These are phyloP conservation scores for Grigorovia yakushimaensis DNA, from an alignment of 805 yeast genomes.

Conservation along the genomic window DNA sequence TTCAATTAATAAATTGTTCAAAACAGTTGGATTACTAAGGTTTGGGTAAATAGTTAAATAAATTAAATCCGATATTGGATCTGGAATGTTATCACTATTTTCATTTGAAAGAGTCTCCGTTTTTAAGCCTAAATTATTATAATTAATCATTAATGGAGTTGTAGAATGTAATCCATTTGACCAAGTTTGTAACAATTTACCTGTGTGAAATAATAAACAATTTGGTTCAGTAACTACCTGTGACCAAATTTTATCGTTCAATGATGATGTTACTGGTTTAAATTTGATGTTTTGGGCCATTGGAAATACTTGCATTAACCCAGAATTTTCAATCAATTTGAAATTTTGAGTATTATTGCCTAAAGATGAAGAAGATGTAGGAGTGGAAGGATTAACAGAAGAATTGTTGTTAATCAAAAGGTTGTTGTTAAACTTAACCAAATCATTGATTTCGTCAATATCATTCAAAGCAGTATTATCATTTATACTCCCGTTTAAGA, in stretches of 20 bases:
- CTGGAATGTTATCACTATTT: background rate
- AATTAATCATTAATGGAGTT: conserved; percentile 14
- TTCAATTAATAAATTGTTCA: conserved; percentile 10
- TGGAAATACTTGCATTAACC: conserved; percentile 24
- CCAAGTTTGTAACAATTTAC: conserved; percentile 11
- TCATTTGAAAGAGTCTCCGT: background rate
- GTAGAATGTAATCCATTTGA: conserved; percentile 18
- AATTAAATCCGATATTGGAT: conserved; percentile 3
- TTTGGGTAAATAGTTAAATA: conserved; percentile 18
- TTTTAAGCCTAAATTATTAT: background rate
- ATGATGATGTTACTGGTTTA: conserved; percentile 16
- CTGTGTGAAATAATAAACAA: conserved; percentile 25
- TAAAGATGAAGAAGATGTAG: background rate
- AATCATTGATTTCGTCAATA: background rate
- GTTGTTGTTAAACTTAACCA: background rate
- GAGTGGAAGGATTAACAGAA: conserved; percentile 12
- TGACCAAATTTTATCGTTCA: conserved; percentile 22
- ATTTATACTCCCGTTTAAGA: background rate
- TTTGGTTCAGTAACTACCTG: conserved; percentile 15
- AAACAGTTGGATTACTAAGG: conserved; percentile 6
- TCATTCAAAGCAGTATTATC: background rate
- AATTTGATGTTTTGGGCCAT: conserved; percentile 17
- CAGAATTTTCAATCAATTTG: conserved; percentile 4
- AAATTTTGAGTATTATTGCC: background rate
- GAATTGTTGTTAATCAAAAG: background rate